A percentile compares a stretch with the other conserved stretches of the same genome.
phyloP scores from a whole-genome alignment of 306 rosid genomes.

The Aeschynomene evenia region DNA sequence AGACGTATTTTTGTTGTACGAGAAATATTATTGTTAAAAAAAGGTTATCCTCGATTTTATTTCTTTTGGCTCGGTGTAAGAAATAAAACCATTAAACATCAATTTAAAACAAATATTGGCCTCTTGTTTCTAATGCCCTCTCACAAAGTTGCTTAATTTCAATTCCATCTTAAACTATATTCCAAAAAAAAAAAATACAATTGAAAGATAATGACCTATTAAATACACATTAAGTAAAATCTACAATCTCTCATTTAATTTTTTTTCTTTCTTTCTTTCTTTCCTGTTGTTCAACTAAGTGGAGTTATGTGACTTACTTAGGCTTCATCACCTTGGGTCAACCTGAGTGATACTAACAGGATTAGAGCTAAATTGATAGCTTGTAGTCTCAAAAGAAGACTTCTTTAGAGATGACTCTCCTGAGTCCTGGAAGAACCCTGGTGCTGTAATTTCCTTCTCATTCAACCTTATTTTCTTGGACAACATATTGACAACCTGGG shows the following conservation, averaged over 20 bases:
- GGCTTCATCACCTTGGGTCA: slow-evolving; percentile 68
- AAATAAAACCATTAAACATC: background rate
- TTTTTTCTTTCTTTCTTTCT: background rate
- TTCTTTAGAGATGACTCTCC: slow-evolving; percentile 54
- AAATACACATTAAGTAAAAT: background rate
- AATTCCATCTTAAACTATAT: background rate
- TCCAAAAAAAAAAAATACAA: background rate
- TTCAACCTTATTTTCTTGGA: slow-evolving; percentile 66
- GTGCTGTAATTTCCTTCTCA: slow-evolving; percentile 76
- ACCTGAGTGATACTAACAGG: slow-evolving; percentile 60
- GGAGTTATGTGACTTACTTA: background rate
- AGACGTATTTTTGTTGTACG: too few species aligned
- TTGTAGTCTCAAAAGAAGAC: slow-evolving; percentile 36
- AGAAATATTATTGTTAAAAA: too few species aligned
- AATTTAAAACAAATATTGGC: background rate
- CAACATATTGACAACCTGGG: slow-evolving; percentile 80
- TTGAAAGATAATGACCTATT: background rate
- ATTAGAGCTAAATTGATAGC: slow-evolving; percentile 52
- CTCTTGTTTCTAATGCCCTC: background rate
- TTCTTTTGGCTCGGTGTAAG: background rate
- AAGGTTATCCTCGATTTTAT: background rate
- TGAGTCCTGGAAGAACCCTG: slow-evolving; percentile 66
- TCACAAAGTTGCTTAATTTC: background rate
- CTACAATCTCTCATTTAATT: background rate
- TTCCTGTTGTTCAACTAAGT: slow-evolving; percentile 9